These are phyloP conservation scores for Hypsizygus marmoreus DNA, from an alignment of 768 basidiomycete genomes.

Conservation along the genomic window DNA sequence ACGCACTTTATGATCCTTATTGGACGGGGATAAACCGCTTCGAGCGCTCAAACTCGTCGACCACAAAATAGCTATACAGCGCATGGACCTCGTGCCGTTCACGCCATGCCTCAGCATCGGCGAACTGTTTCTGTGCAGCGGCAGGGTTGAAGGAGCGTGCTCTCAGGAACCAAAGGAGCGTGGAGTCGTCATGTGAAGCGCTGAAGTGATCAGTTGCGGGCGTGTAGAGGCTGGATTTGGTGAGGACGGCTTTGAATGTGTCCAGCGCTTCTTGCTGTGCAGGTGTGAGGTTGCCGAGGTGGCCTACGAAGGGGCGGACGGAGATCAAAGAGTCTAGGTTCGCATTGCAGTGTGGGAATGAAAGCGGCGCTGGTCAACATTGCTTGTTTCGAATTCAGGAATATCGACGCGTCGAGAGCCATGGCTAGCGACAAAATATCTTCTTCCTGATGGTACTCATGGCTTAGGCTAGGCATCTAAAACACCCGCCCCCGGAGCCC, in stretches of 20 bases:
- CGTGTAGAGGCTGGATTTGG: constrained; percentile 52
- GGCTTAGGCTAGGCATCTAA: too few species aligned
- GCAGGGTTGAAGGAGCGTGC: constrained; percentile 67
- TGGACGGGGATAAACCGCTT: constrained; percentile 72
- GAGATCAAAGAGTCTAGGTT: background rate
- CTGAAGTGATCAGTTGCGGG: constrained; percentile 29
- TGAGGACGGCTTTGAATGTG: constrained; percentile 55
- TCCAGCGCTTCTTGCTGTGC: constrained; percentile 50
- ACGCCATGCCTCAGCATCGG: constrained; percentile 69
- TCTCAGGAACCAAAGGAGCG: constrained; percentile 81
- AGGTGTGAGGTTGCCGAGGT: constrained; percentile 53
- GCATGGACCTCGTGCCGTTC: constrained; percentile 57
- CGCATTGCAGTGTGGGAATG: constrained; percentile 1
- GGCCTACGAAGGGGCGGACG: constrained; percentile 40
- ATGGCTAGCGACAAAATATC: too few species aligned
- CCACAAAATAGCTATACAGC: constrained; percentile 61
- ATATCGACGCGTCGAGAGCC: too few species aligned
- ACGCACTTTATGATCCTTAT: constrained; percentile 70
- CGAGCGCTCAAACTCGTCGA: constrained; percentile 59
- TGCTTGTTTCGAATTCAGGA: too few species aligned
- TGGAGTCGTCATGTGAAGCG: constrained; percentile 65
- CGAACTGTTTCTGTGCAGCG: constrained; percentile 72
- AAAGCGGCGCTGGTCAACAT: background rate
- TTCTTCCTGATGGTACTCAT: too few species aligned
- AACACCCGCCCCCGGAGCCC: too few species aligned